Evolutionary conservation across 2,329 filamentous ascomycete species (phyloP).

Genomic region (Verticillium klebahnii): DNA sequence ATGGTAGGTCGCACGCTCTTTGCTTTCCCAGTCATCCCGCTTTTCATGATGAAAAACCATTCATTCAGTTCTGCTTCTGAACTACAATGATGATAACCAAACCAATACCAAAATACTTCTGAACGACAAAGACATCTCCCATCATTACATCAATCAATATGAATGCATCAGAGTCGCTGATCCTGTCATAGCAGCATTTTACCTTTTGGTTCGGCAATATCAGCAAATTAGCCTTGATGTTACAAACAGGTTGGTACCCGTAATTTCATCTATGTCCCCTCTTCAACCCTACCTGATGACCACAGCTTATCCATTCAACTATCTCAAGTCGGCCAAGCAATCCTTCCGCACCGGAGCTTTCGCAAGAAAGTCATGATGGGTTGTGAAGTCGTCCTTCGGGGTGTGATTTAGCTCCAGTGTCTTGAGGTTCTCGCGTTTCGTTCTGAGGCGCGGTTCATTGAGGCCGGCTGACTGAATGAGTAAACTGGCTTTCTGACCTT

Average conservation of each 20-base stretch:
- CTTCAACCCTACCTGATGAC: constrained; percentile 43
- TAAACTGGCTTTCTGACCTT: constrained; percentile 64
- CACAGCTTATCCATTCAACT: constrained; percentile 75
- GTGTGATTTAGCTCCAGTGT: constrained; percentile 61
- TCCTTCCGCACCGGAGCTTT: constrained; percentile 66
- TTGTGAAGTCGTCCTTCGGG: constrained; percentile 62
- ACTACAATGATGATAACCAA: constrained; percentile 57
- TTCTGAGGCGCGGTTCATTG: constrained; percentile 37
- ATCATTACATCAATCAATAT: constrained; percentile 1
- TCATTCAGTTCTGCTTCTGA: constrained; percentile 76
- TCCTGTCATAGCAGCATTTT: not conserved
- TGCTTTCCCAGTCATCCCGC: not conserved
- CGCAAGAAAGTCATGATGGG: constrained; percentile 55
- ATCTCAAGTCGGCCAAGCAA: constrained; percentile 63
- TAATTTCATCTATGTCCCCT: not conserved
- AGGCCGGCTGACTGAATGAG: constrained; percentile 62
- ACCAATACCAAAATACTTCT: constrained; percentile 62
- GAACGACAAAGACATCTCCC: constrained; percentile 25
- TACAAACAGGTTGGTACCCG: not conserved
- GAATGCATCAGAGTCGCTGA: too few relatives aligned
- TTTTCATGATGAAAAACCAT: constrained; percentile 60
- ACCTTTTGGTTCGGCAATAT: too few relatives aligned
- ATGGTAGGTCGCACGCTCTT: not conserved
- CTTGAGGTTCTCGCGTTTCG: constrained; percentile 15
- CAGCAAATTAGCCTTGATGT: not conserved